Conservation (phyloP, 176 grass and related monocot genomes). For the Tillandsia leiboldiana region DNA sequence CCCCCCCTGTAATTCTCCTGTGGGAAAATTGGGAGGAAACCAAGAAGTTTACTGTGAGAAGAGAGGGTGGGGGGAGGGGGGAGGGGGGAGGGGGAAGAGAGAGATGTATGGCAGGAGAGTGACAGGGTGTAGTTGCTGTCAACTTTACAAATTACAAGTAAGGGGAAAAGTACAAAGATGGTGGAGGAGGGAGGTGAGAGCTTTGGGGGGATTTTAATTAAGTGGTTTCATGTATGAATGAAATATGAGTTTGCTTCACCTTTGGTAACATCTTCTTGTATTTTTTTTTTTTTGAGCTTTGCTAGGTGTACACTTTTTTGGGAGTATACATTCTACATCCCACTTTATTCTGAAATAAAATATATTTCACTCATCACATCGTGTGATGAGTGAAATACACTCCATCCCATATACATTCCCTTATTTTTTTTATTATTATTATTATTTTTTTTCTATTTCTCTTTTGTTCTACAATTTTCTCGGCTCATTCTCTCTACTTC, state of each 20-base stretch:
- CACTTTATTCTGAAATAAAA: too few relatives aligned
- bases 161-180: constrained; percentile 23
- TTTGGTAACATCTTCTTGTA: constrained; percentile 17
- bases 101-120: not conserved
- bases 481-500: too few relatives aligned
- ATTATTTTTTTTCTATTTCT: not conserved
- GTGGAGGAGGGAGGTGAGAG: not conserved
- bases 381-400: too few relatives aligned
- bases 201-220: not conserved
- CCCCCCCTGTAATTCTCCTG: not conserved
- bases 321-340: too few relatives aligned
- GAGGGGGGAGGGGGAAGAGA: not conserved
- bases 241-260: constrained; percentile 21
- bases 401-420: too few relatives aligned
- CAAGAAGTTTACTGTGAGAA: not conserved
- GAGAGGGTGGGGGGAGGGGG: not conserved
- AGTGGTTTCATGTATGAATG: constrained; percentile 9
- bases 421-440: too few relatives aligned
- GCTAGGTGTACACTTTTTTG: too few relatives aligned
- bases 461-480: not conserved
- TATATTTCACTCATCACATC: too few relatives aligned
- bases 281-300: too few relatives aligned
- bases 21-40: constrained; percentile 1
- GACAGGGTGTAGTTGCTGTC: constrained; percentile 35
- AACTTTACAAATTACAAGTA: constrained; percentile 20